phyloP scores from a whole-genome alignment of 345 rosid species.

The Durio zibethinus region DNA sequence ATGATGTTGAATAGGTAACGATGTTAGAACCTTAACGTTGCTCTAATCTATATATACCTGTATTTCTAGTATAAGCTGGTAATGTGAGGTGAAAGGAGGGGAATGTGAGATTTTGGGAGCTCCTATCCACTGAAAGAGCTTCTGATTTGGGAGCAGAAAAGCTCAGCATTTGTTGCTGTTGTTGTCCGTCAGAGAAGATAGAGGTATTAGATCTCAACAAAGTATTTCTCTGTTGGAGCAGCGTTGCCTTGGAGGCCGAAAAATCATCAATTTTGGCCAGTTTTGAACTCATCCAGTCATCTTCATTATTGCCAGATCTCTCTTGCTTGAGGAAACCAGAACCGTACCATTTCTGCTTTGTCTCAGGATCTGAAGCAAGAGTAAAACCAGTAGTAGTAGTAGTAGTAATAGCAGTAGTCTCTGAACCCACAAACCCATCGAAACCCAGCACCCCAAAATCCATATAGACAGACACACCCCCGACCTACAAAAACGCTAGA shows the following conservation, averaged over 20 bases:
- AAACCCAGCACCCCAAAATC: conserved; percentile 52
- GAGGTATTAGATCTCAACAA: conserved; percentile 36
- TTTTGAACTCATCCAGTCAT: conserved; percentile 53
- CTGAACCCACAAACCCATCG: conserved; percentile 47
- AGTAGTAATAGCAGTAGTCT: conserved; percentile 14
- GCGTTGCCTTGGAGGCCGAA: conserved; percentile 36
- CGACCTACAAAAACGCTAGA: conserved; percentile 20
- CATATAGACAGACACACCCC: conserved; percentile 28
- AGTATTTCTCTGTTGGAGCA: conserved; percentile 27
- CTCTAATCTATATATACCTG: conserved; percentile 29
- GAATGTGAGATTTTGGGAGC: conserved; percentile 31
- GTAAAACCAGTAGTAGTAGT: conserved; percentile 23
- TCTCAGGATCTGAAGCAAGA: conserved; percentile 49
- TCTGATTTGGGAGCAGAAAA: conserved; percentile 61
- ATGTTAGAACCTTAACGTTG: background rate
- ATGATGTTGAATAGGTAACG: conserved; percentile 1
- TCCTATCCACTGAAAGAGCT: conserved; percentile 17
- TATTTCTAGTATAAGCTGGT: conserved; percentile 32
- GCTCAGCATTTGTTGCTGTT: conserved; percentile 54
- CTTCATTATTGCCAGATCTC: conserved; percentile 34
- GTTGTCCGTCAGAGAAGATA: conserved; percentile 39
- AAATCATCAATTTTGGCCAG: conserved; percentile 38
- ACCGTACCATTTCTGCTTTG: conserved; percentile 51
- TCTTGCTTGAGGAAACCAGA: conserved; percentile 60
- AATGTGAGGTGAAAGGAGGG: conserved; percentile 46